A percentile compares a stretch with the other conserved stretches of the same genome.
Evolutionary conservation across 148 eudicot species (phyloP).

Genomic region (Bassia scoparia): DNA sequence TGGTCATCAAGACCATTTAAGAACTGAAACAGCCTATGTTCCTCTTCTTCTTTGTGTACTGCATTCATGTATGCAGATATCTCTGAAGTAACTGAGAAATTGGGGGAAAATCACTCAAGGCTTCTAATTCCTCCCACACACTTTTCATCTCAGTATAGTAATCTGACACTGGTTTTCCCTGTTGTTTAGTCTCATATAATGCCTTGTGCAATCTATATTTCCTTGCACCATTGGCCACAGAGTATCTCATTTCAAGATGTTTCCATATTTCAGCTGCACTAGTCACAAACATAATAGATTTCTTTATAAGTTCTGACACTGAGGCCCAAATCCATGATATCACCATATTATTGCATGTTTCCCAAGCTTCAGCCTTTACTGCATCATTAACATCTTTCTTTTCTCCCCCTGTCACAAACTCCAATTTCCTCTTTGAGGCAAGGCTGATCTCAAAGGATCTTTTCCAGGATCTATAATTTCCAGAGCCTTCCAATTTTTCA

Average conservation of each 20-base stretch:
- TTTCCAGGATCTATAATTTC: background rate
- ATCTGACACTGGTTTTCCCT: background rate
- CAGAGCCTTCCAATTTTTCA: background rate
- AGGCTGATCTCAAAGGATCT: background rate
- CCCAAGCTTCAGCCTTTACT: background rate
- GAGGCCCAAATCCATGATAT: background rate
- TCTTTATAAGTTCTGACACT: too few relatives aligned
- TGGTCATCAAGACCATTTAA: conserved; percentile 3
- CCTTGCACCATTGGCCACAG: too few relatives aligned
- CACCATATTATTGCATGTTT: background rate
- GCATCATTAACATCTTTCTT: background rate
- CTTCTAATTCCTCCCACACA: background rate
- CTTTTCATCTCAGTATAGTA: background rate
- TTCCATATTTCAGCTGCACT: too few relatives aligned
- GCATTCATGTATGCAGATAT: background rate
- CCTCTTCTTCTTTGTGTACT: background rate
- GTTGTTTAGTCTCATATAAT: background rate
- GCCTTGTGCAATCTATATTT: background rate
- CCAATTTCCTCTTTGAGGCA: background rate
- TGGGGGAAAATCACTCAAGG: too few relatives aligned
- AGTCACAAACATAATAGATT: too few relatives aligned
- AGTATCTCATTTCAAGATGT: too few relatives aligned
- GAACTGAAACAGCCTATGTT: background rate
- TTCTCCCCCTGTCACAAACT: background rate
- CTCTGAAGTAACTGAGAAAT: too few relatives aligned